phyloP scores from a whole-genome alignment of 2,329 filamentous ascomycete species.

The Penicillium thymicola region DNA sequence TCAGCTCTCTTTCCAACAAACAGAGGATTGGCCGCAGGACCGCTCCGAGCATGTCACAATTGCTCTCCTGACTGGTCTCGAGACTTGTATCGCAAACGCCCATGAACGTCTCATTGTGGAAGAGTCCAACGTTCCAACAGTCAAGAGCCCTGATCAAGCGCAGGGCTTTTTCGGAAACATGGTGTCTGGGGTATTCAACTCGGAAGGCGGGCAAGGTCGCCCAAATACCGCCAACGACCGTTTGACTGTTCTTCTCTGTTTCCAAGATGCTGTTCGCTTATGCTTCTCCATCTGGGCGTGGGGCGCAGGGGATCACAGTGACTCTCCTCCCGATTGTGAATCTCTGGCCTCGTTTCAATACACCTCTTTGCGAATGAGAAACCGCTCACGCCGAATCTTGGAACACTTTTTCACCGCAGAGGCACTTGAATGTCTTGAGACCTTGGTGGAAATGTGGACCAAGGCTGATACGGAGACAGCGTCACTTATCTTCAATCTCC shows the following conservation, averaged over 20 bases:
- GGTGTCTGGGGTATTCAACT: slow-evolving; percentile 84
- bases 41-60: slow-evolving; percentile 62
- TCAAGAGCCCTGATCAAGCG: slow-evolving; percentile 76
- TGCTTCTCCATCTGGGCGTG: slow-evolving; percentile 96
- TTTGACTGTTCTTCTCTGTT: slow-evolving; percentile 89
- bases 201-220: slow-evolving; percentile 71
- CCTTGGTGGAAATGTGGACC: slow-evolving; percentile 79
- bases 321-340: slow-evolving; percentile 56
- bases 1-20: slow-evolving; percentile 48
- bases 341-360: slow-evolving; percentile 83
- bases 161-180: slow-evolving; percentile 93
- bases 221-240: slow-evolving; percentile 88
- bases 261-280: slow-evolving; percentile 90
- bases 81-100: slow-evolving; percentile 81
- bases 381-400: slow-evolving; percentile 78
- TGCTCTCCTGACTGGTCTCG: slow-evolving; percentile 85
- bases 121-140: slow-evolving; percentile 64
- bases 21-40: slow-evolving; percentile 37
- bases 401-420: slow-evolving; percentile 93
- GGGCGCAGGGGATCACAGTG: slow-evolving; percentile 58
- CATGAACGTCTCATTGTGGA: slow-evolving; percentile 79
- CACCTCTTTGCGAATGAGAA: slow-evolving; percentile 86
- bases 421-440: slow-evolving; percentile 89
- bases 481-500: slow-evolving; percentile 72
- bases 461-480: slow-evolving; percentile 52